Base-by-base conservation (phyloP, 306 rosid species). In the Dryas drummondii region DNA sequence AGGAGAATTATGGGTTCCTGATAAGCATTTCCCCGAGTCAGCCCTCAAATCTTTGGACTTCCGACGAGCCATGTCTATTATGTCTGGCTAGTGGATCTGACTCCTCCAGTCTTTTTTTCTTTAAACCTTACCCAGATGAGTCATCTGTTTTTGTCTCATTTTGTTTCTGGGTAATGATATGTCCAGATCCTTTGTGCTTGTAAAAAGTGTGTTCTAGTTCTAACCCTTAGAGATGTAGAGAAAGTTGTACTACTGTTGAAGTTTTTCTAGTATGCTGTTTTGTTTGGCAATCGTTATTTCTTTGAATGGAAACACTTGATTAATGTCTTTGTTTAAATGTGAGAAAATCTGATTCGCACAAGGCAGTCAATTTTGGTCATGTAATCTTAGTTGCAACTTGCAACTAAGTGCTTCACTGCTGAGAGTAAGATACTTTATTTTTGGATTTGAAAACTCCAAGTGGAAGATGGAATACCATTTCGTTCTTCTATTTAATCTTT, bases 1-100 rank as follows among this genome's bases (percentile, higher is more conserved):
- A 57, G 87, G 92, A 52, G 80, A 84, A 70, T 72, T 91, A 68
- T 91, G 98, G 98, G 81, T 86, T 56, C 97, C 97, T 14, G 89
- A 81, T 53, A 87, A 83, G 63, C 88, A 87, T 74, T 91, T 91
- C 70, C 88, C 96, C 0, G 83, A 73, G 49, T 78, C 89, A 4
- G 86, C 92, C 46, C 91, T 88, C 8, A 76, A 82, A 16, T 67
- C 89, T 53, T 77, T 90, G 85, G 97, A 91, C 47, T 88, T 94
- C 84, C 78, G 89, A 76, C 84, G 86, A 77, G 86, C 96, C 49
- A 86, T 87, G 89, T 87, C 96, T 1, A 53, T 84, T 77, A 83
- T 83, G 89, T 94, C 96, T 51, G 79, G 90, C 60, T 81, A 75
- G 80, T 2, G 47, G 41, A 49, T 14, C 15, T 15, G n/a, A 17